phyloP scores from a whole-genome alignment of 2,329 filamentous ascomycete genomes.

The Epicoccum sorghinum region DNA sequence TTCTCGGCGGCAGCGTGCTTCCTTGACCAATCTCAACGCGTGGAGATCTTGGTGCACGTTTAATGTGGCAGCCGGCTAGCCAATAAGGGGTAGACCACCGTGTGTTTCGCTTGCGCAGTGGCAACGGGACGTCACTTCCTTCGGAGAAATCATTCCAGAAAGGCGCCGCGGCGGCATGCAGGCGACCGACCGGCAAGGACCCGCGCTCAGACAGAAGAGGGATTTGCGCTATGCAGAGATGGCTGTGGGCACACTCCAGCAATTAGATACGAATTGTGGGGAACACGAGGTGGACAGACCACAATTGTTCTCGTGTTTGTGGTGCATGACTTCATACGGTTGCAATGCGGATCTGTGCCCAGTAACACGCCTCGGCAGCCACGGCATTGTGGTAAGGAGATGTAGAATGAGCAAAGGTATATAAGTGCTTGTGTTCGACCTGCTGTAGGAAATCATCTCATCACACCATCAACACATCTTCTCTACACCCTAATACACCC shows the following conservation, averaged over 20 bases:
- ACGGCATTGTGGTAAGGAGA: slow-evolving; percentile 9
- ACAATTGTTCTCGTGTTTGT: slow-evolving; percentile 19
- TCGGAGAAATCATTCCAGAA: slow-evolving; percentile 3
- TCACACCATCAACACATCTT: slow-evolving; percentile 14
- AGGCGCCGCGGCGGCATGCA: neutral
- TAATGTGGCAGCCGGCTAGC: neutral
- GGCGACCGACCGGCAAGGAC: neutral
- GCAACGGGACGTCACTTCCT: slow-evolving; percentile 10
- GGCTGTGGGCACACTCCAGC: slow-evolving; percentile 14
- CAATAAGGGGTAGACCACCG: neutral
- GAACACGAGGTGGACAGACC: slow-evolving; percentile 13
- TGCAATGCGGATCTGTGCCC: slow-evolving; percentile 18
- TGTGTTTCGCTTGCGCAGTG: neutral
- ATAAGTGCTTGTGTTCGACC: slow-evolving; percentile 14
- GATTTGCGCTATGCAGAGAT: neutral
- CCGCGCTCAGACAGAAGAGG: neutral
- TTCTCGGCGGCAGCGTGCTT: slow-evolving; percentile 6
- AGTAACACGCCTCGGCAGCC: slow-evolving; percentile 10
- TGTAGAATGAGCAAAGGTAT: slow-evolving; percentile 10
- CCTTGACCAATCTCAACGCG: slow-evolving; percentile 10
- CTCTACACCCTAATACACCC: slow-evolving; percentile 4
- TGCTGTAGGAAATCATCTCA: neutral
- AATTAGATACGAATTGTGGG: slow-evolving; percentile 13
- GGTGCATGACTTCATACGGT: slow-evolving; percentile 27
- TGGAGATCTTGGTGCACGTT: neutral